Conservation (phyloP, 2,329 filamentous ascomycete genomes). For the Botrytis deweyae region DNA sequence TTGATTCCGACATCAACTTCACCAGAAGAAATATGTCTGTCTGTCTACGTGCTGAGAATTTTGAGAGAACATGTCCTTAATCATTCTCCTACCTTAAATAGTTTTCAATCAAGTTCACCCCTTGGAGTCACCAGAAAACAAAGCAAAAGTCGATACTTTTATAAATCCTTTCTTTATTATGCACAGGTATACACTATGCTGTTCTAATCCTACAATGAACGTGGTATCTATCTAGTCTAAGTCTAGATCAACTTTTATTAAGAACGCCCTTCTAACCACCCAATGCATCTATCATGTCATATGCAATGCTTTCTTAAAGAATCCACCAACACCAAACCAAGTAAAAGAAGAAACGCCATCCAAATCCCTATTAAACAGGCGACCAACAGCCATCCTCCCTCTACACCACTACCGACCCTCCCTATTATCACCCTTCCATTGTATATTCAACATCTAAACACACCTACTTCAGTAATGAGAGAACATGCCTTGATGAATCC, state of each 20-base stretch:
- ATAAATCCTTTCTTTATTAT: neutral
- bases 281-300: neutral
- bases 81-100: neutral
- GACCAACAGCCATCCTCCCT: neutral
- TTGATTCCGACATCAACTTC: neutral
- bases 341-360: neutral
- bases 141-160: neutral
- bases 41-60: neutral
- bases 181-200: neutral
- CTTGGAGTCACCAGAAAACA: neutral
- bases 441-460: neutral
- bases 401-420: neutral
- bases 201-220: conserved; percentile 11
- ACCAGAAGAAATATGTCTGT: too few species aligned
- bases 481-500: conserved; percentile 1
- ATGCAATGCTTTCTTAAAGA: neutral
- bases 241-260: neutral
- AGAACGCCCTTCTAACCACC: neutral
- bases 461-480: neutral
- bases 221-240: neutral
- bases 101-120: neutral
- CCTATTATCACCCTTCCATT: conserved; percentile 3
- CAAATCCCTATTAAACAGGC: neutral
- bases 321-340: neutral
- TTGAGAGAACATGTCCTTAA: neutral